These are phyloP conservation scores for Candida frijolesensis DNA, from an alignment of 1,139 yeast genomes.

Conservation along the genomic window DNA sequence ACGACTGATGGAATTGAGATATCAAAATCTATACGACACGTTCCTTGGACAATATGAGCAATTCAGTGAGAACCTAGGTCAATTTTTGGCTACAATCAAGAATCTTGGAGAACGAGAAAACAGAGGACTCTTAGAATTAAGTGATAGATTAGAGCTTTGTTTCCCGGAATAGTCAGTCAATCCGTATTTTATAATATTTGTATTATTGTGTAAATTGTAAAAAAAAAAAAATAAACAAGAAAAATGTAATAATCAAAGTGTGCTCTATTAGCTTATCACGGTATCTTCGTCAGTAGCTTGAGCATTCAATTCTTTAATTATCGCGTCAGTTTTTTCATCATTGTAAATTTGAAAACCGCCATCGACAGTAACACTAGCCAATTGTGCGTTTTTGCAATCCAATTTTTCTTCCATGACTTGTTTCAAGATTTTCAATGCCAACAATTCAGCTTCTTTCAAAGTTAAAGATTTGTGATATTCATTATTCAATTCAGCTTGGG, in stretches of 20 bases:
- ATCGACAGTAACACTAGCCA: slow-evolving; percentile 87
- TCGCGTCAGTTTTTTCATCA: slow-evolving; percentile 81
- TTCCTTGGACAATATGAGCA: slow-evolving; percentile 54
- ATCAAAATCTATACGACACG: slow-evolving; percentile 48
- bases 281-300: slow-evolving; percentile 50
- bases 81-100: slow-evolving; percentile 56
- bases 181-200: background rate
- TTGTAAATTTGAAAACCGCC: slow-evolving; percentile 85
- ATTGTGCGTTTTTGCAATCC: slow-evolving; percentile 93
- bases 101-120: slow-evolving; percentile 67
- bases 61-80: slow-evolving; percentile 56
- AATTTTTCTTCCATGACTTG: slow-evolving; percentile 99
- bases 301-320: slow-evolving; percentile 74
- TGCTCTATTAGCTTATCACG: slow-evolving; percentile 14
- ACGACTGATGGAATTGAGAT: slow-evolving; percentile 41
- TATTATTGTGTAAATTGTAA: background rate
- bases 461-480: slow-evolving; percentile 95
- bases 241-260: background rate
- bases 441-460: slow-evolving; percentile 89
- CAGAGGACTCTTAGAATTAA: slow-evolving; percentile 53
- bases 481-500: slow-evolving; percentile 95
- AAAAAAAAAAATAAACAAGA: slow-evolving; percentile 1
- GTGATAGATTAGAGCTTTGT: slow-evolving; percentile 52
- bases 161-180: slow-evolving; percentile 23
- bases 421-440: slow-evolving; percentile 86